A percentile compares a stretch with the other conserved stretches of the same genome.
Evolutionary conservation across 2,329 filamentous ascomycete genomes (phyloP).

Genomic region (Pleomassaria siparia): DNA sequence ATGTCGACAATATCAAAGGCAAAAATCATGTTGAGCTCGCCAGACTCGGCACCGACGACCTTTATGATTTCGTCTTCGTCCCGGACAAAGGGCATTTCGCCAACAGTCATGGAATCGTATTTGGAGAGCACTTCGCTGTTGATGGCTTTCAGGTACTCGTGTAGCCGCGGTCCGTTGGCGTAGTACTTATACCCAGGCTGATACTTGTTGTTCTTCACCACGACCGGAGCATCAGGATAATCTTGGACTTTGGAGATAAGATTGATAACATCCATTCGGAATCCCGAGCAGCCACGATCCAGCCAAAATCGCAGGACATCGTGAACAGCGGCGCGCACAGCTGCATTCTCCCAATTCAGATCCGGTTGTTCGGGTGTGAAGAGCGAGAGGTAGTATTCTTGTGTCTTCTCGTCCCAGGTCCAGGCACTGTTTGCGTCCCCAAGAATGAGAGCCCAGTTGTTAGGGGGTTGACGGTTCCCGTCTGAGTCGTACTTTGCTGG

Average conservation of each 20-base stretch:
- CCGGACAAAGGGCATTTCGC: slow-evolving; percentile 61
- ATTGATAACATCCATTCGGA: slow-evolving; percentile 46
- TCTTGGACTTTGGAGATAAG: slow-evolving; percentile 38
- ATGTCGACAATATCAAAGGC: slow-evolving; percentile 49
- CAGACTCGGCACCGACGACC: slow-evolving; percentile 45
- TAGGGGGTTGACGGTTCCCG: slow-evolving; percentile 68
- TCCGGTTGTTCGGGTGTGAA: slow-evolving; percentile 78
- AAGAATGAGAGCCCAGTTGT: slow-evolving; percentile 71
- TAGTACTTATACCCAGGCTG: slow-evolving; percentile 56
- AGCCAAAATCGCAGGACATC: slow-evolving; percentile 79
- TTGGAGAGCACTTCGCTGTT: slow-evolving; percentile 57
- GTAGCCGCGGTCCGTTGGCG: slow-evolving; percentile 68
- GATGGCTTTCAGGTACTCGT: slow-evolving; percentile 70
- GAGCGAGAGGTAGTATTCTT: slow-evolving; percentile 76
- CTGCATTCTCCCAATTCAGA: slow-evolving; percentile 77
- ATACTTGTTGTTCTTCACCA: slow-evolving; percentile 36
- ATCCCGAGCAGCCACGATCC: slow-evolving; percentile 61
- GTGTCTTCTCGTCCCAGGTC: slow-evolving; percentile 70
- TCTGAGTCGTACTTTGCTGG: slow-evolving; percentile 49
- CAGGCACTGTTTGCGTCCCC: slow-evolving; percentile 59
- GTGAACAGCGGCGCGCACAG: slow-evolving; percentile 69
- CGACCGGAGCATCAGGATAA: slow-evolving; percentile 30
- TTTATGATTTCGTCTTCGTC: slow-evolving; percentile 52
- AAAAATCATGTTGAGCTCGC: slow-evolving; percentile 70
- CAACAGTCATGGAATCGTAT: slow-evolving; percentile 67